phyloP scores from a whole-genome alignment of 2,329 filamentous ascomycete species.

The Microcyclosporella mali region DNA sequence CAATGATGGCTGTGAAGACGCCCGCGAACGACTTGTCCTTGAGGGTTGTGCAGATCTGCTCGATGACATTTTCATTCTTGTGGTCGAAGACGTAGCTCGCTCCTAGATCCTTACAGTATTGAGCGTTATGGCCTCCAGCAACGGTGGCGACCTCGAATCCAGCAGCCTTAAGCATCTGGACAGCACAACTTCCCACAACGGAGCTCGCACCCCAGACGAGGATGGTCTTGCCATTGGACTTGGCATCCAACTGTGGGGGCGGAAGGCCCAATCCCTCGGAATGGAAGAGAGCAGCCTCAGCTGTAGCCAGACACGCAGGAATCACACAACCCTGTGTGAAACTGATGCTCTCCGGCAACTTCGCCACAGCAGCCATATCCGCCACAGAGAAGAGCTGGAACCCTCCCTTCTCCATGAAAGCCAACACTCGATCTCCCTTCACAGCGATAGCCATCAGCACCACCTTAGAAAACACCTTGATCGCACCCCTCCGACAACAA shows the following conservation, averaged over 20 bases:
- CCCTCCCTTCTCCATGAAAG: constrained; percentile 3
- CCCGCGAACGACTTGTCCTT: constrained; percentile 28
- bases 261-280: constrained; percentile 10
- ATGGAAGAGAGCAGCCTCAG: constrained; percentile 18
- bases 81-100: constrained; percentile 44
- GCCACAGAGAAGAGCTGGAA: constrained; percentile 22
- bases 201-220: constrained; percentile 50
- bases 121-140: constrained; percentile 40
- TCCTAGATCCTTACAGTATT: constrained; percentile 40
- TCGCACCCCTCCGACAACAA: too few species aligned
- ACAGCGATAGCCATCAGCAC: too few species aligned
- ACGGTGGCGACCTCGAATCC: constrained; percentile 45
- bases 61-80: constrained; percentile 31
- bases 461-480: too few species aligned
- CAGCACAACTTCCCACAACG: constrained; percentile 41
- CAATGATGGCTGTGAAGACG: constrained; percentile 20
- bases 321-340: constrained; percentile 20
- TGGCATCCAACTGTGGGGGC: constrained; percentile 7
- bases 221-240: constrained; percentile 30
- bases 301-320: constrained; percentile 19
- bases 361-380: constrained; percentile 6
- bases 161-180: constrained; percentile 41
- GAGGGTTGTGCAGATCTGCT: constrained; percentile 28
- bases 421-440: too few species aligned
- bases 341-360: constrained; percentile 17